Evolutionary conservation across 176 grass and related monocot genomes (phyloP), one percentile per base, ranked within the genome.

Genomic region (Tillandsia leiboldiana): DNA sequence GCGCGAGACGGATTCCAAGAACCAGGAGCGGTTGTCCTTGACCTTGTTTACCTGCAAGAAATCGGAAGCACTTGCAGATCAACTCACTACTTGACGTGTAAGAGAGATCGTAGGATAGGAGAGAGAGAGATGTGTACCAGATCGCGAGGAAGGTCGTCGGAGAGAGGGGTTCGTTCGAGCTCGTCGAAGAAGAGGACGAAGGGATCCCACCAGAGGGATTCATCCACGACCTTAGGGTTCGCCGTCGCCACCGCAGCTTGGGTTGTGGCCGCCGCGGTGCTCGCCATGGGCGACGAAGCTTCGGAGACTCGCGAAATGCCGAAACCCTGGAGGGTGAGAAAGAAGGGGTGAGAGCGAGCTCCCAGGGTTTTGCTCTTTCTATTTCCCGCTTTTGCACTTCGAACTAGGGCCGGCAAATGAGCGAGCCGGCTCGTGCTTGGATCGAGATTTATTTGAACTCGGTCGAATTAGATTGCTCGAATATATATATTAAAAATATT

Each of bases 181-280:
- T 96, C 92, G 67, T 89, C 88, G 73, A 81, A 82, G 73, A 96
- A 86, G 67, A 5, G 42, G 52, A 87, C 73, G 81, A 96, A 96
- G 15, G 88, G 69, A 26, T 89, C 92, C 92, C 92, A 96, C 92
- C 88, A 96, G 10, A 92, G 76, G n/a, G 86, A 87, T 15, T 83
- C 76, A 8, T 77, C 42, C 48, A 80, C 77, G 7, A 73, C 50
- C 53, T 82, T 91, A 28, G 72, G 81, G 14, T 56, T 56, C 49
- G 54, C 3, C 29, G 29, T 33, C 33, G 33, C 7, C 33, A 3
- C 33, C 33, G 33, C 54, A 1, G 14, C n/a, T 48, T 26, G 47
- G 23, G 28, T 53, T 5, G 56, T 14, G 57, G 58, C 29, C 6
- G 75, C 4, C 7, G 27, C 20, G 27, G 70, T 80, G 74, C 71